Evolutionary conservation across 306 rosid genomes (phyloP).

Genomic region (Abrus pulchellus): DNA sequence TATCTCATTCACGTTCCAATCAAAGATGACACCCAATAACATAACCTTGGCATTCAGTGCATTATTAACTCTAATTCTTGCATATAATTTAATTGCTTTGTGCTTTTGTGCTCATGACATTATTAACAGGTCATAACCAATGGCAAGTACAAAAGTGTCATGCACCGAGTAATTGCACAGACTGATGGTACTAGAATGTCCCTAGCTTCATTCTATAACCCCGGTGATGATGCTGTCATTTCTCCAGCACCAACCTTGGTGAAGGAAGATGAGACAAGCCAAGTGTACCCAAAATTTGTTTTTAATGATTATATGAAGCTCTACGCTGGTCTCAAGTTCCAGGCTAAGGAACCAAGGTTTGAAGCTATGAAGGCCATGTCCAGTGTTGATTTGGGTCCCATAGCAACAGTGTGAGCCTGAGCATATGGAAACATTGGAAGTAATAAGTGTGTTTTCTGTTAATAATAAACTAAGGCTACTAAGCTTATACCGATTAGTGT

Average conservation of each 20-base stretch:
- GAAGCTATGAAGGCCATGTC: constrained; percentile 85
- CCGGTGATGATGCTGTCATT: constrained; percentile 85
- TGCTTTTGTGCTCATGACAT: neutral
- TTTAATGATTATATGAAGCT: constrained; percentile 98
- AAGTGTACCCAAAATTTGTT: constrained; percentile 84
- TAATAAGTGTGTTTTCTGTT: constrained; percentile 33
- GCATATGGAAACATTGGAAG: neutral
- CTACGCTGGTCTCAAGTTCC: constrained; percentile 82
- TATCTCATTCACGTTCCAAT: neutral
- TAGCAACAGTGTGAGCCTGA: constrained; percentile 66
- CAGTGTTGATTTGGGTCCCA: constrained; percentile 55
- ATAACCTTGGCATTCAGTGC: neutral
- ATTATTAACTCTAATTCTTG: constrained; percentile 1
- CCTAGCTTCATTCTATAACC: constrained; percentile 93
- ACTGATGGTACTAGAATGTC: constrained; percentile 89
- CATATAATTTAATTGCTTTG: constrained; percentile 1
- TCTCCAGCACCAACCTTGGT: constrained; percentile 80
- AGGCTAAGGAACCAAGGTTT: constrained; percentile 96
- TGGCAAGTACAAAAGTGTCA: constrained; percentile 90
- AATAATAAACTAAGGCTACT: constrained; percentile 33
- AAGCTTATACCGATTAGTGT: constrained; percentile 27
- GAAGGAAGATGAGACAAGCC: constrained; percentile 62
- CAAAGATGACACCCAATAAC: constrained; percentile 24
- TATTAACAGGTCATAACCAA: constrained; percentile 78
- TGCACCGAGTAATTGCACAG: constrained; percentile 87